phyloP scores from a whole-genome alignment of 2,329 filamentous ascomycete species.

The Neopestalotiopsis clavispora region DNA sequence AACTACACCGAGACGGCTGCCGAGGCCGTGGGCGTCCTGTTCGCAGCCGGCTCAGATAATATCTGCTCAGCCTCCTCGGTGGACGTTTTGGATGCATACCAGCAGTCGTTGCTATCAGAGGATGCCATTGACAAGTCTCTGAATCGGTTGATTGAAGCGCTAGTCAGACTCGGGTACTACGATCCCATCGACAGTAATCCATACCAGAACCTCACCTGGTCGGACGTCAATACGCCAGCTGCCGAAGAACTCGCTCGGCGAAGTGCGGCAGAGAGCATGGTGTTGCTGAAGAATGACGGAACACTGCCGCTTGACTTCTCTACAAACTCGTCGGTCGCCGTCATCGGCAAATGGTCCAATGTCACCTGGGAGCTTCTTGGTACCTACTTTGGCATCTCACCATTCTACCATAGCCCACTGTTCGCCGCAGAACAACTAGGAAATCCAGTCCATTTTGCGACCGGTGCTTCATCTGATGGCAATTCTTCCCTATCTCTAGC shows the following conservation, averaged over 20 bases:
- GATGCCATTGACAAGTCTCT: conserved; percentile 31
- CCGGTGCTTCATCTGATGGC: conserved; percentile 30
- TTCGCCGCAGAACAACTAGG: conserved; percentile 46
- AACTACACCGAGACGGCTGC: conserved; percentile 37
- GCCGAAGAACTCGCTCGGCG: conserved; percentile 28
- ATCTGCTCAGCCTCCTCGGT: conserved; percentile 33
- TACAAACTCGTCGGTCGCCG: conserved; percentile 24
- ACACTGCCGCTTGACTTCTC: conserved; percentile 26
- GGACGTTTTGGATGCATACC: conserved; percentile 33
- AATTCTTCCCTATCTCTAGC: background rate
- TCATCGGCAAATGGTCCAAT: conserved; percentile 32
- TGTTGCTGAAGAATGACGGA: conserved; percentile 33
- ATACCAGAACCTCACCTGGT: conserved; percentile 27
- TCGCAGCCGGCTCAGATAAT: conserved; percentile 41
- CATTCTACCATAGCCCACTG: conserved; percentile 58
- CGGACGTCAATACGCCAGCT: conserved; percentile 28
- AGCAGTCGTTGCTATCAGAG: conserved; percentile 34
- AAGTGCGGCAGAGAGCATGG: conserved; percentile 29
- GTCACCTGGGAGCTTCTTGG: conserved; percentile 30
- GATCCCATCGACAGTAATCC: conserved; percentile 27
- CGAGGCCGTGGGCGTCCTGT: conserved; percentile 35
- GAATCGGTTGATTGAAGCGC: conserved; percentile 32
- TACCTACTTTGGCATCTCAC: conserved; percentile 54
- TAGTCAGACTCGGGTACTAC: conserved; percentile 37
- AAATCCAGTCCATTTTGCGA: conserved; percentile 46